phyloP scores from a whole-genome alignment of 257 asterid genomes.

The Jacaranda mimosifolia region DNA sequence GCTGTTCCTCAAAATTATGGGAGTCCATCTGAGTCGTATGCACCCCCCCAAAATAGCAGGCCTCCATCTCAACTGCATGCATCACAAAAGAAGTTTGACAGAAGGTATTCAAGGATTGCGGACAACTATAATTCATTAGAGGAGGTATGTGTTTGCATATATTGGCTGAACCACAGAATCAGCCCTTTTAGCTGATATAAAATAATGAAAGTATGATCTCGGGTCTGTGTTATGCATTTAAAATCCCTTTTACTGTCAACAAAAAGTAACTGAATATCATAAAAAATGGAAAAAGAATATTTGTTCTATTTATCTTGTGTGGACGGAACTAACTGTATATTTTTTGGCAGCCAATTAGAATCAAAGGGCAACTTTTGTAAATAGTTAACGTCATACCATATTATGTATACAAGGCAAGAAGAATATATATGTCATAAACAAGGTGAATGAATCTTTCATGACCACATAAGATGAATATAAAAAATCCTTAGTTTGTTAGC shows the following conservation, averaged over 20 bases:
- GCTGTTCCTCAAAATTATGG: conserved; percentile 54
- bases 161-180: background rate
- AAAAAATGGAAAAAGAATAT: background rate
- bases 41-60: conserved; percentile 44
- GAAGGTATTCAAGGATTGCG: conserved; percentile 90
- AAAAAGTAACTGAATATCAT: background rate
- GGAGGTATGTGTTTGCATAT: conserved; percentile 62
- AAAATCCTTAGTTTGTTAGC: conserved; percentile 8
- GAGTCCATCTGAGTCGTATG: conserved; percentile 45
- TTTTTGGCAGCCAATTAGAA: background rate
- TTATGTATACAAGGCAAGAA: background rate
- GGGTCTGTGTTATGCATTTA: background rate
- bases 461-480: background rate
- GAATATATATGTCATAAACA: background rate
- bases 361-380: background rate
- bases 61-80: conserved; percentile 36
- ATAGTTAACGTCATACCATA: conserved; percentile 14
- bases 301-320: conserved; percentile 1
- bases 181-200: conserved; percentile 16
- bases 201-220: background rate
- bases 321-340: conserved; percentile 4
- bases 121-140: conserved; percentile 83
- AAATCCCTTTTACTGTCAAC: background rate
- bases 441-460: background rate
- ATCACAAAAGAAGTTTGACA: conserved; percentile 66